Conservation (phyloP, 257 asterid species). For the Lantana camara region DNA sequence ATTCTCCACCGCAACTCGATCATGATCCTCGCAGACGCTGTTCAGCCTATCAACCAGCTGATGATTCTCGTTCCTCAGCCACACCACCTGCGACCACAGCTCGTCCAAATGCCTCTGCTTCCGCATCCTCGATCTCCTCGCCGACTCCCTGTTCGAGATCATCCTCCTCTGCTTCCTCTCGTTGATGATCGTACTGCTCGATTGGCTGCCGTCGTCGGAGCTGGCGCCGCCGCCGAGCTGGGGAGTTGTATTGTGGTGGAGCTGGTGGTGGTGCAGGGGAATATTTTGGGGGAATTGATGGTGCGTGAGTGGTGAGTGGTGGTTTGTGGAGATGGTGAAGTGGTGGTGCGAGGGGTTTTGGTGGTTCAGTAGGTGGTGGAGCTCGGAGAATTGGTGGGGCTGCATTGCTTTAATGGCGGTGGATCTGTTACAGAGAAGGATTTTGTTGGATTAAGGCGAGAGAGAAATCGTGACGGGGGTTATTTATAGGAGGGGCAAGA, state of each 20-base stretch:
- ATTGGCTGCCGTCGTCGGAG: slow-evolving; percentile 84
- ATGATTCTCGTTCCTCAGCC: slow-evolving; percentile 78
- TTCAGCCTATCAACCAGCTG: slow-evolving; percentile 64
- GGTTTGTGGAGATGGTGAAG: slow-evolving; percentile 30
- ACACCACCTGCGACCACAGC: slow-evolving; percentile 85
- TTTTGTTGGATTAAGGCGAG: slow-evolving; percentile 37
- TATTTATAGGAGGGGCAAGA: slow-evolving; percentile 59
- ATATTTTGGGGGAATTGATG: slow-evolving; percentile 46
- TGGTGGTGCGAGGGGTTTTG: slow-evolving; percentile 55
- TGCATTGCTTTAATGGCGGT: slow-evolving; percentile 49
- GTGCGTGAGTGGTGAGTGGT: slow-evolving; percentile 31
- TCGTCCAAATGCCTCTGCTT: slow-evolving; percentile 83
- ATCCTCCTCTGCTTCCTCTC: slow-evolving; percentile 86
- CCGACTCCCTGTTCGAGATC: slow-evolving; percentile 93
- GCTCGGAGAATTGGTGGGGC: slow-evolving; percentile 48
- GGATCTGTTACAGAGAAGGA: slow-evolving; percentile 8
- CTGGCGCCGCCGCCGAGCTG: slow-evolving; percentile 61
- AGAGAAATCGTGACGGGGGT: slow-evolving; percentile 38
- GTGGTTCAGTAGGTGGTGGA: slow-evolving; percentile 53
- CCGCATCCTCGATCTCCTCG: slow-evolving; percentile 85
- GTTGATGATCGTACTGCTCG: slow-evolving; percentile 61
- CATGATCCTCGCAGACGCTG: slow-evolving; percentile 57
- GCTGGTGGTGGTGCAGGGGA: slow-evolving; percentile 36
- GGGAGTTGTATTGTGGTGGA: slow-evolving; percentile 50
- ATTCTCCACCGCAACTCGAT: slow-evolving; percentile 55